A percentile compares a stretch with the other conserved stretches of the same genome.
phyloP scores from a whole-genome alignment of 257 asterid genomes.

The Lycium barbarum region DNA sequence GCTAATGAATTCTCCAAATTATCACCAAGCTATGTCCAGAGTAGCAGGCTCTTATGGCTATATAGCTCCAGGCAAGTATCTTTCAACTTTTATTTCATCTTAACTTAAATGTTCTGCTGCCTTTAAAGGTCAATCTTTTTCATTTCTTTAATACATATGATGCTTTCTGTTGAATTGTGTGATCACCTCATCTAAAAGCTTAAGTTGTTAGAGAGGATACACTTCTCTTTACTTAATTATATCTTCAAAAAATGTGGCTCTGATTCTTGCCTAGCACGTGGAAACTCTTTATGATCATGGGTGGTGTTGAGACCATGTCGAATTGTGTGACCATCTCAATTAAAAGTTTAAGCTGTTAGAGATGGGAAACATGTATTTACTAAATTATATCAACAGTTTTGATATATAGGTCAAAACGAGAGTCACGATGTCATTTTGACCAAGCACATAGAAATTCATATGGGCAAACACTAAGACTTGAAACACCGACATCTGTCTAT shows the following conservation, averaged over 20 bases:
- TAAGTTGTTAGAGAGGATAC: neutral
- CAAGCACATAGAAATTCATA: too few species aligned
- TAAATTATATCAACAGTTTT: neutral
- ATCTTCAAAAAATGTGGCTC: neutral
- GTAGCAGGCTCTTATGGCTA: constrained; percentile 93
- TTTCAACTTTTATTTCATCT: constrained; percentile 5
- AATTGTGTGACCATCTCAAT: neutral
- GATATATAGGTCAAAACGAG: neutral
- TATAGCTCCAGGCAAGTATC: constrained; percentile 87
- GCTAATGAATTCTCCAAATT: constrained; percentile 73
- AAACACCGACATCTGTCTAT: too few species aligned
- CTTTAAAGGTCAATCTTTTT: neutral
- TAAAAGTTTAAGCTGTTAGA: neutral
- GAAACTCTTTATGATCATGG: neutral
- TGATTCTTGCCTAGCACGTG: neutral
- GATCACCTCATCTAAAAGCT: neutral
- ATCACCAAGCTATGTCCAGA: constrained; percentile 83
- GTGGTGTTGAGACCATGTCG: neutral
- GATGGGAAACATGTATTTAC: neutral
- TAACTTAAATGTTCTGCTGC: neutral
- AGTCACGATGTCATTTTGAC: neutral
- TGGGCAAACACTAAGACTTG: too few species aligned
- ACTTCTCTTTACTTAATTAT: neutral
- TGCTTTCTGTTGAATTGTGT: neutral
- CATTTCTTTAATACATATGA: neutral